Base-by-base conservation (phyloP, 202 grass and related monocot species). In the Schoenoplectus tabernaemontani region DNA sequence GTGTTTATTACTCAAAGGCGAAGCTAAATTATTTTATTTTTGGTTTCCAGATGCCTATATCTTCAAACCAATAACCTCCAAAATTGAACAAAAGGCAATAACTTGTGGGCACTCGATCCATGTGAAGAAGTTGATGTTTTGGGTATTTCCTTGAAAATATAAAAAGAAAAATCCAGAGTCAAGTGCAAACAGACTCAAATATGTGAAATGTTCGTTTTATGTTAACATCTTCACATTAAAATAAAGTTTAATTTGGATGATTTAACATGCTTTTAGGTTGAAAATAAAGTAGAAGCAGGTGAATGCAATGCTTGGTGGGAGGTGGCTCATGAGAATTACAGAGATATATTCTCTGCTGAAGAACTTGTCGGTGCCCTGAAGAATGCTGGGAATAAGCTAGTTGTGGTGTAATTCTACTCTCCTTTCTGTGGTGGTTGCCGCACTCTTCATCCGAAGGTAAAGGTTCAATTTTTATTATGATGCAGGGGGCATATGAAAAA, bases 391-490 rank as follows among this genome's bases (percentile, higher is more conserved):
- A 82, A 91, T 42, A 87, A 91, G 67, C 72, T 89, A 41, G 76
- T 84, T 2, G 50, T 85, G 22, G 64, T 87, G 38, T 46, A 71
- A 24, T 87, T 84, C 64, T 84, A 85, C 63, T 77, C 87, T 66
- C 82, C 89, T 50, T 32, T 64, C 6, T 94, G 86, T 76, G 54
- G 76, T 83, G 82, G 82, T 89, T 89, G 85, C 64, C 85, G 77
- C 82, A 22, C 64, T 57, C 80, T 91, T 57, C 76, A 83, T 84
- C 68, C 84, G 30, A 89, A 89, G 89, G 89, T 84, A 91, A 82
- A 91, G 59, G 12, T 83, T 84, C 58, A 86, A 32, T 57, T 86
- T 4, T 23, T 68, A 44, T 23, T 42, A 24, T 24, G 20, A 68
- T 68, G n/a, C 26, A 54, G 28, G 44, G 43, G 26, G 64, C 17